Percentiles rank a stretch among this genome's conserved stretches.
Evolutionary conservation across 352 stramenopile species (phyloP).

Genomic region (Pythium utonaiense): DNA sequence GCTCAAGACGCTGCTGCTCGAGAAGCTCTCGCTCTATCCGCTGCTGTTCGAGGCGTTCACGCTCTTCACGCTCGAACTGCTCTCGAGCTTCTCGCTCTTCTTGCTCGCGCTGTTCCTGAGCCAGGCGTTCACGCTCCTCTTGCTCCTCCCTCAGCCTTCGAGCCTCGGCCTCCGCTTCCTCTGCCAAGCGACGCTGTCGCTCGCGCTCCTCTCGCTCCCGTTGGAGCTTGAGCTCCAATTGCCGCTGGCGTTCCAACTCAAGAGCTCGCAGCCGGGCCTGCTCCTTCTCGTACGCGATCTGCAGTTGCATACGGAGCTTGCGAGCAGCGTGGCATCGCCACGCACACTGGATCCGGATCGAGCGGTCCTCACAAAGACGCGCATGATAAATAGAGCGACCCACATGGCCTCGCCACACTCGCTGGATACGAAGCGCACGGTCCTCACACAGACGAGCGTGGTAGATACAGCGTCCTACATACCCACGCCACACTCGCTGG

Average conservation of each 20-base stretch:
- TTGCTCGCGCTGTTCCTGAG: conserved; percentile 31
- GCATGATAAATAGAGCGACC: conserved; percentile 32
- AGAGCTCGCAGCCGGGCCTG: conserved; percentile 23
- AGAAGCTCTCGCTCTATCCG: conserved; percentile 17
- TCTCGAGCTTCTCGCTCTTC: conserved; percentile 30
- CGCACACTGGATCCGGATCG: conserved; percentile 39
- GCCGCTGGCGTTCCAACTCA: conserved; percentile 32
- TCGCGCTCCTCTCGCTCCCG: conserved; percentile 33
- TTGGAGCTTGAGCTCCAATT: conserved; percentile 31
- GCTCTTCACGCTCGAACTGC: conserved; percentile 30
- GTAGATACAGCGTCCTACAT: conserved; percentile 33
- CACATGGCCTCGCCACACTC: conserved; percentile 37
- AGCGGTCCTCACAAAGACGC: conserved; percentile 35
- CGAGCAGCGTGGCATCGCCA: conserved; percentile 36
- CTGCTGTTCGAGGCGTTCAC: conserved; percentile 17
- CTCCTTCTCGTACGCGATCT: conserved; percentile 27
- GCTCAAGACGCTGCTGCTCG: neutral
- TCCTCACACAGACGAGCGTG: conserved; percentile 30
- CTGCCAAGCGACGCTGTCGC: conserved; percentile 11
- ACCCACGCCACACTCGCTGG: conserved; percentile 50
- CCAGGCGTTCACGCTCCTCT: conserved; percentile 26
- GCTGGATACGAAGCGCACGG: conserved; percentile 39
- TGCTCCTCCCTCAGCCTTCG: conserved; percentile 11
- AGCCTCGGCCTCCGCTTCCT: conserved; percentile 15
- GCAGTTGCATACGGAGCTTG: conserved; percentile 28